Base-by-base conservation (phyloP, 331 rosid genomes). In the Acacia concinna region DNA sequence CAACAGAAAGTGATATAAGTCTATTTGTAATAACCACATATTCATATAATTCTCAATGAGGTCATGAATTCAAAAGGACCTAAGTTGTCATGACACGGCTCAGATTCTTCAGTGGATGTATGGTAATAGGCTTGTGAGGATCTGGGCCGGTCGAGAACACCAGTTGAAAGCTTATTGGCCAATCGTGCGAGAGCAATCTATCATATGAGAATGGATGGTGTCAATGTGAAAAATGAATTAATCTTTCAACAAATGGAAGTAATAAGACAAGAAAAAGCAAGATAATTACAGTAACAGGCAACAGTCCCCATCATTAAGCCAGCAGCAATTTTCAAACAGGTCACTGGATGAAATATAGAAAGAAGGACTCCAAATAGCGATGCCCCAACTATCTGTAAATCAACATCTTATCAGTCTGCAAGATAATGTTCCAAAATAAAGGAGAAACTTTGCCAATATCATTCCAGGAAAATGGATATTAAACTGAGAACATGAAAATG, bases 101-200 rank as follows among this genome's bases (percentile, higher is more conserved):
- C 76, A 76, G 86, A 69, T 85, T 72, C 91, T 82, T 81, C 96
- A 63, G 65, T 65, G 38, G 79, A 67, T 37, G 85, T 71, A 81
- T 74, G 83, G 82, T 89, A 81, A 85, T 85, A 91, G 80, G 89
- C 76, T 84, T 87, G 97, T 18, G 86, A 91, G 71, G 90, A 87
- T 75, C 84, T 95, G 12, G 96, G 89, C 51, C 94, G 91, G 82
- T 93, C 99, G 82, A 96, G 98, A 87, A 96, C 99, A 76, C 99
- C 97, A 0, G 93, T 84, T 27, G 99, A 91, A 79, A 96, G 98
- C 78, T 87, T 88, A 92, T 93, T 93, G 85, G 97, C 84, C 81
- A 91, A 85, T 81, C 89, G 86, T 8, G 98, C 81, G n/a, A 89
- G 89, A 81, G 83, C 34, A 72, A 96, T 83, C 99, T 96, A 88